phyloP scores from a whole-genome alignment of 1,284 basidiomycete genomes.

The Rhodotorula mucilaginosa region DNA sequence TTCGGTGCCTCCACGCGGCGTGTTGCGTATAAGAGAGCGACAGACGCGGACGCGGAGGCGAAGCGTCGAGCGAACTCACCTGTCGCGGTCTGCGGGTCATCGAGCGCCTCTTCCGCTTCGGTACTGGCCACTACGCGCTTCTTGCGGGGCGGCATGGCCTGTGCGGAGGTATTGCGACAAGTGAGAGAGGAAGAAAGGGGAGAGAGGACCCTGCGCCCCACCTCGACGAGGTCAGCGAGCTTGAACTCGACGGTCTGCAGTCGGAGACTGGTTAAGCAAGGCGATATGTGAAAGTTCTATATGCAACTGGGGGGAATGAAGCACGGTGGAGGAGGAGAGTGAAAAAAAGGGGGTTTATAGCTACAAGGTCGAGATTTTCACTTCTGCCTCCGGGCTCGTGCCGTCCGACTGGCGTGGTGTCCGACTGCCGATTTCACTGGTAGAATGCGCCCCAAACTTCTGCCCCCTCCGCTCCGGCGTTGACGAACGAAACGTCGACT shows the following conservation, averaged over 20 bases:
- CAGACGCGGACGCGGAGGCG: no score
- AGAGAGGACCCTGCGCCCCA: no score
- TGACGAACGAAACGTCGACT: constrained; percentile 13
- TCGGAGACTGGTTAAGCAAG: no score
- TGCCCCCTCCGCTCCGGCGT: constrained; percentile 1
- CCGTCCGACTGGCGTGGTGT: no score
- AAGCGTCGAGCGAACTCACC: no score
- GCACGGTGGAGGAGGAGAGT: neutral
- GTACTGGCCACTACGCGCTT: neutral
- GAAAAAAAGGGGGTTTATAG: neutral
- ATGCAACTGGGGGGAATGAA: neutral
- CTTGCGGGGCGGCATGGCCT: constrained; percentile 1
- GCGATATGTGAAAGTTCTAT: neutral
- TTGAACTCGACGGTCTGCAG: neutral
- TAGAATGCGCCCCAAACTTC: constrained; percentile 39
- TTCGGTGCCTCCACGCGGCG: no score
- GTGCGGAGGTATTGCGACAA: no score
- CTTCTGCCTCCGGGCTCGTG: neutral
- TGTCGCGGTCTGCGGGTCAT: no score
- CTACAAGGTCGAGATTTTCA: neutral
- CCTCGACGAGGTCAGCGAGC: no score
- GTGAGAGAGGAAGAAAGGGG: neutral
- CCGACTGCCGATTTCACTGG: constrained; percentile 15
- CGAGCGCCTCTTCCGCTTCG: no score
- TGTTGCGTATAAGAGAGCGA: no score